phyloP scores from a whole-genome alignment of 208 protist genomes.

The Leishmania braziliensis region DNA sequence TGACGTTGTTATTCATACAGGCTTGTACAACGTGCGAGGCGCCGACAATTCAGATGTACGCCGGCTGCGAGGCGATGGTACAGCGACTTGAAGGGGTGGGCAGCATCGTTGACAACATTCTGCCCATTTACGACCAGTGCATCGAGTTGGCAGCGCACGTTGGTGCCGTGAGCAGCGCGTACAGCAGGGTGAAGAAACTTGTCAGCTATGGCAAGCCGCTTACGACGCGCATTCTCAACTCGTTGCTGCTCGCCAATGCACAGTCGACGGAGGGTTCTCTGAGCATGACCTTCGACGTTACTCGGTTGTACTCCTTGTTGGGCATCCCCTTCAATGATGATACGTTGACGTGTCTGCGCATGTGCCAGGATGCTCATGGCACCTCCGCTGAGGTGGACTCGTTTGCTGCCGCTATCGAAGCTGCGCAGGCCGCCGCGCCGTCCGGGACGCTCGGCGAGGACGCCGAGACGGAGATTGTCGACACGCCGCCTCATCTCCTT shows the following conservation, averaged over 20 bases:
- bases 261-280: conserved; percentile 65
- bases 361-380: conserved; percentile 56
- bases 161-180: conserved; percentile 73
- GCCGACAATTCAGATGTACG: conserved; percentile 69
- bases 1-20: conserved; percentile 79
- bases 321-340: conserved; percentile 64
- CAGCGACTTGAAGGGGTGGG: conserved; percentile 70
- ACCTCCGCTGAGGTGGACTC: conserved; percentile 35
- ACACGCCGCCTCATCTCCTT: conserved; percentile 66
- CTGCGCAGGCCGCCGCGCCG: conserved; percentile 23
- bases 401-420: conserved; percentile 31
- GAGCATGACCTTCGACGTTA: conserved; percentile 72
- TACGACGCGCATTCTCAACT: conserved; percentile 84
- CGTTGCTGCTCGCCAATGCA: conserved; percentile 81
- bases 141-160: conserved; percentile 79
- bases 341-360: conserved; percentile 57
- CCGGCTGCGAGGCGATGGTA: conserved; percentile 48
- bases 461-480: conserved; percentile 42
- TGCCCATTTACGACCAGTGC: conserved; percentile 77
- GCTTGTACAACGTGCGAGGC: conserved; percentile 61
- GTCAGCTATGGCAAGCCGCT: conserved; percentile 78
- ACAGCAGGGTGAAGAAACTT: conserved; percentile 74
- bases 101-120: conserved; percentile 63
- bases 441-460: conserved; percentile 41
- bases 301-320: conserved; percentile 64